Evolutionary conservation across 305 asterid genomes (phyloP), one percentile per base, ranked within the genome.

Genomic region (Salvia sclarea): DNA sequence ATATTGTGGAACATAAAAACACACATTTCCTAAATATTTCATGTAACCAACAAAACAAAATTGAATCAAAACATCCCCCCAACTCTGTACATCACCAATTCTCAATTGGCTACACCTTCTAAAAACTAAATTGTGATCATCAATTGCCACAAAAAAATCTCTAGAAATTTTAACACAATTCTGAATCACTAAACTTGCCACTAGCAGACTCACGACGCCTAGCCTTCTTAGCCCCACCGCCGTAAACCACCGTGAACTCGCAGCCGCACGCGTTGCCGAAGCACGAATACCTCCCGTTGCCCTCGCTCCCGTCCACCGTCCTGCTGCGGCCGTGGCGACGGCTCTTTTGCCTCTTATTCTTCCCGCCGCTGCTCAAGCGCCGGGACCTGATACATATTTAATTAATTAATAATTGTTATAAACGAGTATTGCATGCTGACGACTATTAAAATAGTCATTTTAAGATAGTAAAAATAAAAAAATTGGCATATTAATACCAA

Each of bases 191-290:
- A 54, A 35, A n/a, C 17, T 57, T 50, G 65, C 73, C 66, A 58
- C 73, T 60, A 33, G 37, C 40, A 3, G 44, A 31, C 13, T 57
- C 66, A 41, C 70, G 47, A 8, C 31, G 13, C 35, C 65, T 43
- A 10, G 37, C 16, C 50, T 65, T 80, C 76, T 47, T 50, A n/a
- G 53, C 71, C 12, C 89, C 85, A 40, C 40, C 68, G 2, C 90
- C 87, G 44, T 81, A 82, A 11, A 66, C 81, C 16, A 85, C 58
- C 0, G 73, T 79, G 41, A 85, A 77, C 66, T 85, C 86, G 52
- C 85, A 83, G 0, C 87, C 87, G 18, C 14, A 80, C 3, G 69
- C 76, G 22, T 69, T 73, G 2, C 88, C 87, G 38, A 85, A 85
- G 81, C 91, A 85, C 31, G 80, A 68, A 43, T 75, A 81, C 66